Base-by-base conservation (phyloP, 2,329 filamentous ascomycete genomes). In the Paraconiothyrium sp. region DNA sequence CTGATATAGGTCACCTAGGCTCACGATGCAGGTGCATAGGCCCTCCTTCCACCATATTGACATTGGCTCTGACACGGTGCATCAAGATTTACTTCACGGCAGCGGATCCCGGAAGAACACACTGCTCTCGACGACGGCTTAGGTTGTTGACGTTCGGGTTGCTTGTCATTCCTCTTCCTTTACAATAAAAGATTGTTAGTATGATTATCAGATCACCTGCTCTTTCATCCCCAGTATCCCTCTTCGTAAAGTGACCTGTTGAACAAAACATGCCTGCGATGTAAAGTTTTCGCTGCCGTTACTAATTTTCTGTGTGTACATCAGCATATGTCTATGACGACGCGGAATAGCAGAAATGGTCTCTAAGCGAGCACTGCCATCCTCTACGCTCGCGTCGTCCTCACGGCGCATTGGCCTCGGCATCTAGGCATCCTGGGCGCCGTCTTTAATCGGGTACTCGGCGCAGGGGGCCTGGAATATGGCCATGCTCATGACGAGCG, bases 401-500 rank as follows among this genome's bases (percentile, higher is more conserved):
- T 41, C 14, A 44, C 22, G 37, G 51, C 37, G 8, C n/a, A 13
- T 54, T 22, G 51, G 37, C 37, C 49, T 54, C 51, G 51, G 51
- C 51, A 43, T 43, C 51, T 54, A 32, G 51, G 51, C 51, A 44
- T 54, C 22, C 51, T 54, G 51, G 51, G 51, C 51, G 37, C 51
- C 7, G 37, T 43, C n/a, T 30, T 54, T 13, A 14, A 54, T 43
- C 37, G 37, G 37, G 37, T 44, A 27, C 13, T 34, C 24, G 51
- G 24, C 22, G 37, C 22, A 37, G 32, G 37, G 32, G n/a, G 20
- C 14, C 20, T 54, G 37, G 11, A 30, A 35, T 22, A 11, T 14
- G 7, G 11, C 13, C 5, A 30, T 16, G 4, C 46, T 6, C 16
- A 16, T 11, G 20, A 41, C 39, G n/a, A 20, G 30, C 11, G 11